Evolutionary conservation across 176 grass and related monocot genomes (phyloP), one percentile per base, ranked within the genome.

Genomic region (Triticum turgidum): DNA sequence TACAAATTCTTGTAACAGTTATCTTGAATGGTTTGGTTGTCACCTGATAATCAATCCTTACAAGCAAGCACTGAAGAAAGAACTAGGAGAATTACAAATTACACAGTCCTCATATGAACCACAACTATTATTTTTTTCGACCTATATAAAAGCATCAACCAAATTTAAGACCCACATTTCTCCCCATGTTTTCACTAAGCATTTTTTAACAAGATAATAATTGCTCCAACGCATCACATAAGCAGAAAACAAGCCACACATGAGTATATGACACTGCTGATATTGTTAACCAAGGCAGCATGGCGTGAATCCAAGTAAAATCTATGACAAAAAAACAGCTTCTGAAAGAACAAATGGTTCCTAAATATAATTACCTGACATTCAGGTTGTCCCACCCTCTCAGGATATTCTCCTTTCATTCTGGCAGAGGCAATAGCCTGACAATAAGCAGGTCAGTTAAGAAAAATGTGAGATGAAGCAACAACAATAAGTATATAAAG

Each of bases 361-460:
- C 65, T 61, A 79, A 65, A 41, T 1, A 44, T 7, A 73, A 42
- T 82, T 91, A 99, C 97, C 94, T 99, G 97, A 84, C 97, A 99
- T 87, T 99, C 97, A 61, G 94, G 89, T 81, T 99, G 94, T 80
- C 97, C 97, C 69, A 85, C 80, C 86, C 97, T 94, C 93, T 99
- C 97, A 78, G 97, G 97, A 93, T 97, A 99, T 90, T 93, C 97
- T 75, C 94, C 97, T 82, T 94, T 97, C 42, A 99, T 92, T 88
- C 94, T 99, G 80, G 97, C 94, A 92, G 97, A 90, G 84, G 94
- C 97, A 94, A 99, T 99, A 89, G 90, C 94, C 97, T 99, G 89
- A 76, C 84, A 93, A 85, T 86, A 79, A 83, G 84, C 61, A 87
- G 71, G 78, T 88, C 58, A 88, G 54, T 88, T 88, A 82, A 85